Base-by-base conservation (phyloP, 495 filamentous ascomycete species). In the Podospora tetraspora region DNA sequence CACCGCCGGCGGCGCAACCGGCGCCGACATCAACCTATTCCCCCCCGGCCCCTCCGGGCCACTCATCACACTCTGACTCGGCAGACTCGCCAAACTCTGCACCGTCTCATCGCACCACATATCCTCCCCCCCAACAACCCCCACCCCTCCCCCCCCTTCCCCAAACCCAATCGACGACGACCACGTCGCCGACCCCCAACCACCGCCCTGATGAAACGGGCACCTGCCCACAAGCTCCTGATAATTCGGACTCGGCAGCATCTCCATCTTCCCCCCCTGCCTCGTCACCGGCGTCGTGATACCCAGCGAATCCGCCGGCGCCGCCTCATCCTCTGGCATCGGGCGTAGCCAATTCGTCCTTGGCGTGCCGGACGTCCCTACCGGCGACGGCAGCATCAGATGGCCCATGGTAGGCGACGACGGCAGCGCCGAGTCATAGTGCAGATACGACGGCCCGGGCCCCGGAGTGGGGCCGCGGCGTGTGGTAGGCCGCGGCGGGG, bases 171-270 rank as follows among this genome's bases (percentile, higher is more conserved):
- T 43, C 64, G 1, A 1, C n/a, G 23, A 29, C 10, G 73, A 75
- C 71, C 70, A 75, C 10, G 72, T 71, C 25, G 27, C 64, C 0
- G 73, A 75, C 8, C 63, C 65, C 10, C 16, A 3, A 3, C 37
- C 10, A 11, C 32, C 29, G 9, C 29, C 29, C 1, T 30, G 29
- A 1, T 71, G 70, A 63, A 77, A 72, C 0, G 69, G 73, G 30
- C 66, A 66, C 22, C 66, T 70, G 10, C 72, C 61, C 13, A 71
- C 56, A 10, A 76, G 68, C 16, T 79, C 76, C 52, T 70, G 69
- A 62, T 78, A 80, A 3, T 34, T 34, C 25, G 43, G 43, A 52
- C 43, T 61, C 64, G 61, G n/a, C 64, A 16, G 25, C 22, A 57
- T 63, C 52, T 25, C 57, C 8, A 6, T 27, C 22, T 56, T 58